A percentile compares a stretch with the other conserved stretches of the same genome.
phyloP scores from a whole-genome alignment of 768 basidiomycete species.

The Mycena vulgaris region DNA sequence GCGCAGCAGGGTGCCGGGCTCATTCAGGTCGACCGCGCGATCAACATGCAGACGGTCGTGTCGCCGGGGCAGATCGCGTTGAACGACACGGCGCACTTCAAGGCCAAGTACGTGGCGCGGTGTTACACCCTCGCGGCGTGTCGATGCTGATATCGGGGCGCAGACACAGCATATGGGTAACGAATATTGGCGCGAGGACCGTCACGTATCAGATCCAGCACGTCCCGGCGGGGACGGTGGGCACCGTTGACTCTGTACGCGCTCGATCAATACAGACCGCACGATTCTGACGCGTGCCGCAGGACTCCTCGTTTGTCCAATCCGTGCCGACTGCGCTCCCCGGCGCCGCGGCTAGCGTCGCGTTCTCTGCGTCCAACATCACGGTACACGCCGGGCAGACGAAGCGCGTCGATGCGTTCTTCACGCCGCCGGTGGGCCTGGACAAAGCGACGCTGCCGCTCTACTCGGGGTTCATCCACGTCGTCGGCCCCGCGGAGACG shows the following conservation, averaged over 20 bases:
- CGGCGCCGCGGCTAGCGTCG: constrained; percentile 53
- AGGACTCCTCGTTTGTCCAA: constrained; percentile 43
- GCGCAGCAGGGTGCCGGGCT: constrained; percentile 56
- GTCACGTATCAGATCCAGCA: constrained; percentile 54
- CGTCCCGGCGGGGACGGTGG: constrained; percentile 54
- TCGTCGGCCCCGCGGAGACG: constrained; percentile 54
- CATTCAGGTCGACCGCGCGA: constrained; percentile 59
- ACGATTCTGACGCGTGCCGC: not conserved
- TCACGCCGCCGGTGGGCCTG: constrained; percentile 56
- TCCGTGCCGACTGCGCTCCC: constrained; percentile 53
- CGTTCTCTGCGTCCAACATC: constrained; percentile 52
- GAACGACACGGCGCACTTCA: constrained; percentile 64
- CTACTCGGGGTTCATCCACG: constrained; percentile 72
- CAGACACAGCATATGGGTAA: constrained; percentile 52
- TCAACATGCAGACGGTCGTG: constrained; percentile 54
- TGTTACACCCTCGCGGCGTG: not conserved
- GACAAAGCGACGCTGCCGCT: constrained; percentile 65
- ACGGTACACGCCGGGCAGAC: constrained; percentile 51
- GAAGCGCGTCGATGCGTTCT: constrained; percentile 48
- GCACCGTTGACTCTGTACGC: constrained; percentile 47
- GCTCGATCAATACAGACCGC: not conserved
- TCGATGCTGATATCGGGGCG: not conserved
- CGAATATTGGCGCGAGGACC: constrained; percentile 51
- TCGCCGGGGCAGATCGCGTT: constrained; percentile 59
- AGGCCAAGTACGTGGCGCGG: constrained; percentile 32